Evolutionary conservation across 805 yeast genomes (phyloP).

Genomic region (Spathaspora boniae): DNA sequence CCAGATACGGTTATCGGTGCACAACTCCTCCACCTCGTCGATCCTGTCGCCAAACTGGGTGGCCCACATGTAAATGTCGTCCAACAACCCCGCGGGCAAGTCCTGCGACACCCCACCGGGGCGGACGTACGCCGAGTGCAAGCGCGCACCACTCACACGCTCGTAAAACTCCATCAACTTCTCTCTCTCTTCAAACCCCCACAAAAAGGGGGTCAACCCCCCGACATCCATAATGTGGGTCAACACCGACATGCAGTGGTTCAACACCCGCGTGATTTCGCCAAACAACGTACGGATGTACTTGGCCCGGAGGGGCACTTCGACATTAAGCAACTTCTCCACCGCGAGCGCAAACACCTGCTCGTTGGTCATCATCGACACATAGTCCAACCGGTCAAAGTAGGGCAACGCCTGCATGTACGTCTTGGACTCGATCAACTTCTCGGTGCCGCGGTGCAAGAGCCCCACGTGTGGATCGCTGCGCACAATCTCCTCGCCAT

Average conservation of each 20-base stretch:
- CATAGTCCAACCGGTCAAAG: conserved; percentile 84
- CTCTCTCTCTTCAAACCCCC: conserved; percentile 95
- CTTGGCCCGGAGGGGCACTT: conserved; percentile 80
- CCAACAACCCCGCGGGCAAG: conserved; percentile 79
- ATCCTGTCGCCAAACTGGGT: conserved; percentile 91
- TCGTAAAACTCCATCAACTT: conserved; percentile 91
- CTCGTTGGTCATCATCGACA: conserved; percentile 87
- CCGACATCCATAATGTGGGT: conserved; percentile 95
- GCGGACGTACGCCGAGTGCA: conserved; percentile 84
- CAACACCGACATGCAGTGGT: conserved; percentile 81
- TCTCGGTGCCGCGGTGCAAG: conserved; percentile 86
- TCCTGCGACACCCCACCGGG: conserved; percentile 94
- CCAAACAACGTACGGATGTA: conserved; percentile 84
- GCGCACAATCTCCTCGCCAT: conserved; percentile 85
- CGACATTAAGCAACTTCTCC: conserved; percentile 79
- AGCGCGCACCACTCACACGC: conserved; percentile 85
- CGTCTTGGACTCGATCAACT: conserved; percentile 81
- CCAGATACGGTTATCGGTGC: conserved; percentile 91
- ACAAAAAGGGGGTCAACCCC: conserved; percentile 86
- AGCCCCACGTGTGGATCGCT: conserved; percentile 88
- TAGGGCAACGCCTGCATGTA: conserved; percentile 86
- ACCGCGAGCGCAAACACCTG: conserved; percentile 80
- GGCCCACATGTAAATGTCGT: conserved; percentile 94
- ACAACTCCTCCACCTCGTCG: conserved; percentile 86
- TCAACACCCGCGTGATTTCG: conserved; percentile 78